phyloP scores from a whole-genome alignment of 768 basidiomycete genomes.

The Amanita molliuscula region DNA sequence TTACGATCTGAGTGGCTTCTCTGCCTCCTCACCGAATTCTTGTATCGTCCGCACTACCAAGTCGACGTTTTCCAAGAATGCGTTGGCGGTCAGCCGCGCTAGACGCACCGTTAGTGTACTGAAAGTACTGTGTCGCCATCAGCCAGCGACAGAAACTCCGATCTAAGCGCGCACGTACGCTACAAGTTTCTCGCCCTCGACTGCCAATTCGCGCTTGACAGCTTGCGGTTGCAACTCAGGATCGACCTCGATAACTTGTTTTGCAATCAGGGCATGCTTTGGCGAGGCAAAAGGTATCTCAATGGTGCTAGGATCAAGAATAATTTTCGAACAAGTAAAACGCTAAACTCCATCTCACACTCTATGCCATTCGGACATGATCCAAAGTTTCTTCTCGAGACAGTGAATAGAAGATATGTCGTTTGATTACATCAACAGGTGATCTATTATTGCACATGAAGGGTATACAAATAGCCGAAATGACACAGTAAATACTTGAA shows the following conservation, averaged over 20 bases:
- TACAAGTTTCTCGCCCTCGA: conserved; percentile 59
- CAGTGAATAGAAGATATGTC: background rate
- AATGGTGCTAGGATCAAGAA: conserved; percentile 33
- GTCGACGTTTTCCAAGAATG: conserved; percentile 84
- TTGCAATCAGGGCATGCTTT: conserved; percentile 73
- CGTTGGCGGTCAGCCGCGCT: conserved; percentile 76
- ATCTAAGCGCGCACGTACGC: conserved; percentile 45
- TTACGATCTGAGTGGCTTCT: conserved; percentile 11
- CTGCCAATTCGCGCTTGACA: conserved; percentile 60
- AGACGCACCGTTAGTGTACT: conserved; percentile 74
- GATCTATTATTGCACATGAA: background rate
- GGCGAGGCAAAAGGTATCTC: conserved; percentile 68
- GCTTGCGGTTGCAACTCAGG: conserved; percentile 72
- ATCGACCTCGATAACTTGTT: conserved; percentile 81
- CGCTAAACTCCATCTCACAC: conserved; percentile 1
- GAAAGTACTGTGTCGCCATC: conserved; percentile 40
- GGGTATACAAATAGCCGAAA: background rate
- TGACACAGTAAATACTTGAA: background rate
- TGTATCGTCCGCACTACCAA: conserved; percentile 74
- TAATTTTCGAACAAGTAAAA: background rate
- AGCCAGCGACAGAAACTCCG: conserved; percentile 4
- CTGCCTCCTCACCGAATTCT: conserved; percentile 67
- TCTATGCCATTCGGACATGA: conserved; percentile 7
- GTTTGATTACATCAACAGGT: conserved; percentile 5
- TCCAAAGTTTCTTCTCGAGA: background rate